These are phyloP conservation scores for Geotrichum candidum DNA, from an alignment of 1,139 yeast species.

Conservation along the genomic window DNA sequence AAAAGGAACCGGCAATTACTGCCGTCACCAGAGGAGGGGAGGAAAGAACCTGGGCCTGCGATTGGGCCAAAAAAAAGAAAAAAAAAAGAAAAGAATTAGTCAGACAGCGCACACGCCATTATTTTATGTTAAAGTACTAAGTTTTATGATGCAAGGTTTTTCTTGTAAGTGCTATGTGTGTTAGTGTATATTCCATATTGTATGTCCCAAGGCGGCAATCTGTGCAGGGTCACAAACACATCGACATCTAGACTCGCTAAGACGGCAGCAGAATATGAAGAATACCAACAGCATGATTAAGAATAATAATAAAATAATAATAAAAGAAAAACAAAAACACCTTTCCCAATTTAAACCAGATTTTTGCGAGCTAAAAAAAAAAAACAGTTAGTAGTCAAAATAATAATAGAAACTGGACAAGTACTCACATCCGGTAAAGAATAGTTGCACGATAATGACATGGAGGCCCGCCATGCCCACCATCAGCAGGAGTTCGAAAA, in stretches of 20 bases:
- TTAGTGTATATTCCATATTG: too few species aligned
- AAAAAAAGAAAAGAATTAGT: too few species aligned
- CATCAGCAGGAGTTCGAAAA: constrained; percentile 75
- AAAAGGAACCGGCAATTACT: too few species aligned
- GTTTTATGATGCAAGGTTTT: neutral
- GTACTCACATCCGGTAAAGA: constrained; percentile 51
- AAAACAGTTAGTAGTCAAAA: neutral
- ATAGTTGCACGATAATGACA: constrained; percentile 74
- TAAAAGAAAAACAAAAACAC: neutral
- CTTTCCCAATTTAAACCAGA: constrained; percentile 5
- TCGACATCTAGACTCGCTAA: neutral
- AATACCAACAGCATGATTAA: neutral
- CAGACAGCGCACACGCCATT: neutral
- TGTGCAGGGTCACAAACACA: too few species aligned
- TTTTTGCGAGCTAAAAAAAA: constrained; percentile 10
- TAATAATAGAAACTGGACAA: too few species aligned
- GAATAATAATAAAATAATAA: neutral
- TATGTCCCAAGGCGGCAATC: too few species aligned
- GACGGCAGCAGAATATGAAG: neutral
- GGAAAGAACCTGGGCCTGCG: neutral
- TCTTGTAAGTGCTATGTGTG: too few species aligned
- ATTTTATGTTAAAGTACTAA: neutral
- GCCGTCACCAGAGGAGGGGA: neutral
- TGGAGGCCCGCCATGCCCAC: constrained; percentile 83
- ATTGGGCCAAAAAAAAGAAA: neutral